Evolutionary conservation across 805 yeast genomes (phyloP), one percentile per base, ranked within the genome.

Genomic region (Wickerhamiella galacta): DNA sequence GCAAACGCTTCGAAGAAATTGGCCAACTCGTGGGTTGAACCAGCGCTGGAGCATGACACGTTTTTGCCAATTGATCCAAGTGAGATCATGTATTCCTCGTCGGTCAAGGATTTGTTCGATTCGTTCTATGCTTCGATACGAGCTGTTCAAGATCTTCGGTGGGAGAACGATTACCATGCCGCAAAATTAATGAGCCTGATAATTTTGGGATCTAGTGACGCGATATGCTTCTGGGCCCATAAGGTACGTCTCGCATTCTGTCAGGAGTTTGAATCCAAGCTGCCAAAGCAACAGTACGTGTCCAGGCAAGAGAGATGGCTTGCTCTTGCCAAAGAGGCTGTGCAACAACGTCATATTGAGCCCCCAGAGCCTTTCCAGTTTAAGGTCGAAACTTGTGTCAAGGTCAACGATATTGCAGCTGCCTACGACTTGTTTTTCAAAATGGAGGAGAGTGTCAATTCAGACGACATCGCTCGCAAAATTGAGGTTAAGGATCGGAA

Each of bases 61-160:
- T 72, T 75, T 49, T 56, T 60, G 32, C 70, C 75, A 0, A 45
- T 72, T 12, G 69, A 70, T 39, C 50, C 55, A 1, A 57, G 51
- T 1, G 61, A 39, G 1, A 34, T 35, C n/a, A 32, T 51, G 33
- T 42, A 62, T 45, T 72, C 81, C 39, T 58, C 70, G 2, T 77
- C 87, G 0, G 78, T 76, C 1, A 48, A 66, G 16, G 90, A 79
- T 48, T 63, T 77, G 10, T 75, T 77, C 50, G 62, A 70, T 7
- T 60, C 78, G 49, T 63, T 78, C 22, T 65, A 66, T 37, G 72
- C 72, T 33, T 64, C 70, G 9, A 48, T 79, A 15, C 54, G 58
- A 4, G 60, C 79, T n/a, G 56, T 85, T 28, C 61, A 61, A 11
- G 63, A 61, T 3, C 63, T 80, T 27, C 57, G 66, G 1, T 85